These are phyloP conservation scores for Allium sativum DNA, from an alignment of 106 monocot species.

Conservation along the genomic window DNA sequence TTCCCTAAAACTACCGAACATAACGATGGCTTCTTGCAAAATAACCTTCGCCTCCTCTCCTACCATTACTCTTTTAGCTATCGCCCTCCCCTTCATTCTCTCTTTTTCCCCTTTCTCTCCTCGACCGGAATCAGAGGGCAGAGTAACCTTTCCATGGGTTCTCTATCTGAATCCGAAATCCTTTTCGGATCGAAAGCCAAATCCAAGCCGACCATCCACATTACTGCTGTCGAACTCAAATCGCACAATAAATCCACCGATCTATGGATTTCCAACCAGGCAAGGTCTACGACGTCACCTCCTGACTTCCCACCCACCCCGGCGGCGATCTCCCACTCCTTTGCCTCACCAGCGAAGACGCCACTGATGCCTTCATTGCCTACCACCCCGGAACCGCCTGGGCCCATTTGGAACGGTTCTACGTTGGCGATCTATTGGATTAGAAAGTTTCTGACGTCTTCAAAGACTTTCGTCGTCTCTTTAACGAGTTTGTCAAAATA, in stretches of 20 bases:
- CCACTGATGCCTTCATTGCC: constrained; percentile 59
- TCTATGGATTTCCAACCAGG: constrained; percentile 62
- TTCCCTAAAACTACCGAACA: too few species aligned
- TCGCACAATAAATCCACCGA: constrained; percentile 28
- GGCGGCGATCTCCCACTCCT: constrained; percentile 53
- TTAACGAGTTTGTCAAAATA: constrained; percentile 31
- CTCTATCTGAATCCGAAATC: background rate
- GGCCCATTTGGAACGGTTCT: constrained; percentile 39
- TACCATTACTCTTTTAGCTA: too few species aligned
- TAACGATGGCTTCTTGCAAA: too few species aligned
- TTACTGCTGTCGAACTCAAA: constrained; percentile 31
- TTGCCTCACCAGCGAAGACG: constrained; percentile 55
- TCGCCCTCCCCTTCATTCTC: too few species aligned
- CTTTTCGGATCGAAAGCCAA: background rate
- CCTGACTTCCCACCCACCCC: constrained; percentile 34
- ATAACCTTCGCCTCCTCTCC: too few species aligned
- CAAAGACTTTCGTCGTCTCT: constrained; percentile 49
- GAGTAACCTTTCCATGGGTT: background rate
- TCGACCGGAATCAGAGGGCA: background rate
- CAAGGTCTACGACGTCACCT: constrained; percentile 63
- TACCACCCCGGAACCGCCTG: constrained; percentile 55
- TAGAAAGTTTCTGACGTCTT: constrained; percentile 49
- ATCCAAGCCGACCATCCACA: constrained; percentile 4
- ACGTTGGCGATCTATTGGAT: constrained; percentile 38
- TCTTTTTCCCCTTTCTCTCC: background rate